phyloP scores from a whole-genome alignment of 352 stramenopile genomes.

The Globisporangium spinosum region DNA sequence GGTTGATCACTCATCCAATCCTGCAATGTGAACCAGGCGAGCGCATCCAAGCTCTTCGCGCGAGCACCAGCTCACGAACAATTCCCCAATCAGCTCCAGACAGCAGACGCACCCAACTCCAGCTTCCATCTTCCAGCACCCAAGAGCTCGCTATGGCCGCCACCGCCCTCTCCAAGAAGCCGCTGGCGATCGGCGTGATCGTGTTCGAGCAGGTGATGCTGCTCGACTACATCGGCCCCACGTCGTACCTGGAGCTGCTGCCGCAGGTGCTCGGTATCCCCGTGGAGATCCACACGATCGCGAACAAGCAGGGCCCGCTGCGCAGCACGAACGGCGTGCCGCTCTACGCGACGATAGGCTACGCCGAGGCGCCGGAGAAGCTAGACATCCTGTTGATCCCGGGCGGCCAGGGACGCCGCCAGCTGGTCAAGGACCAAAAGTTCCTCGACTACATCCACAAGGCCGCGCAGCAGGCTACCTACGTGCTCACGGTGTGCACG shows the following conservation, averaged over 20 bases:
- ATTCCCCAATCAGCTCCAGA: neutral
- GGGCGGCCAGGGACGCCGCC: slow-evolving; percentile 9
- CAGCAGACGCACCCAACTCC: neutral
- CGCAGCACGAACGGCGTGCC: slow-evolving; percentile 31
- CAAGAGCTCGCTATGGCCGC: neutral
- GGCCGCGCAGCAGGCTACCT: slow-evolving; percentile 10
- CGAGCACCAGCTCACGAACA: neutral
- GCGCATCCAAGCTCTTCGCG: neutral
- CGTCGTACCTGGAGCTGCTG: slow-evolving; percentile 57
- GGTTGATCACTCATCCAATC: neutral
- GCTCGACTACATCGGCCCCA: slow-evolving; percentile 58
- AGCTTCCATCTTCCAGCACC: neutral
- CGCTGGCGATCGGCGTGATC: slow-evolving; percentile 48
- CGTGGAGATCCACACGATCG: slow-evolving; percentile 53
- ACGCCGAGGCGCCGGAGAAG: slow-evolving; percentile 20
- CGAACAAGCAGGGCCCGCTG: slow-evolving; percentile 30
- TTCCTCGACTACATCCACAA: slow-evolving; percentile 21
- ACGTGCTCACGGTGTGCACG: slow-evolving; percentile 27
- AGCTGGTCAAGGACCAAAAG: slow-evolving; percentile 17
- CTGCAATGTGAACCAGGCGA: neutral
- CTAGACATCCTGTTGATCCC: slow-evolving; percentile 25
- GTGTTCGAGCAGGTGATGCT: slow-evolving; percentile 56
- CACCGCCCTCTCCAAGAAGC: neutral
- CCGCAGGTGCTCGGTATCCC: slow-evolving; percentile 31
- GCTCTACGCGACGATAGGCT: slow-evolving; percentile 24